Percentiles rank a stretch among this genome's conserved stretches.
These are phyloP conservation scores for Pichia membranifaciens DNA, from an alignment of 805 yeast species.

Conservation along the genomic window DNA sequence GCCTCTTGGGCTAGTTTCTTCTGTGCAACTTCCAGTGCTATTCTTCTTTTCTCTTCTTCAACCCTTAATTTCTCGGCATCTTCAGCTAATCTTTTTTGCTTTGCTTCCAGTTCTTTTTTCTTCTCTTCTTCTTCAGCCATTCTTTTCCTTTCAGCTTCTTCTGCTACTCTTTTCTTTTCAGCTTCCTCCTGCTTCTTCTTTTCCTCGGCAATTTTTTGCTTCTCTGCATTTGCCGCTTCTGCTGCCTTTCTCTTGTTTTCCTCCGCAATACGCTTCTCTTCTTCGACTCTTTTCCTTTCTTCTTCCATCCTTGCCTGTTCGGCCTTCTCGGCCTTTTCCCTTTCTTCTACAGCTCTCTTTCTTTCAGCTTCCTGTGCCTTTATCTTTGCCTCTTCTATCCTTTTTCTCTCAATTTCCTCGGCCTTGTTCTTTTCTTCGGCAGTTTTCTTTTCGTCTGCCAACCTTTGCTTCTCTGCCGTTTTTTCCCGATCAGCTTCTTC, in stretches of 20 bases:
- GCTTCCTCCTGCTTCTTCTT: not conserved
- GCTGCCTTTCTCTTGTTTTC: not conserved
- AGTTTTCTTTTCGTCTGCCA: not conserved
- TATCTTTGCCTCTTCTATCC: not conserved
- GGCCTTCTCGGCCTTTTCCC: not conserved
- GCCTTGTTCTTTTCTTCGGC: not conserved
- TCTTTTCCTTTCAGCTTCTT: not conserved
- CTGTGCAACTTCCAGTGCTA: no score
- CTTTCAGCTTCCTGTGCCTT: conserved; percentile 1
- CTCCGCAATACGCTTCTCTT: not conserved
- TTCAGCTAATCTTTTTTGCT: not conserved
- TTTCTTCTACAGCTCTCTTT: not conserved
- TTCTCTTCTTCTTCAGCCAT: not conserved
- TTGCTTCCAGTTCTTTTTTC: not conserved
- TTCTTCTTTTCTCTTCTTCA: not conserved
- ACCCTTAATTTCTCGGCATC: not conserved
- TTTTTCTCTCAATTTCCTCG: not conserved
- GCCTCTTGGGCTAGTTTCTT: not conserved
- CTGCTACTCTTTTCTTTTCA: not conserved
- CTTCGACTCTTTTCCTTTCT: not conserved
- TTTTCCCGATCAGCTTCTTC: not conserved
- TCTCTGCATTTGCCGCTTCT: not conserved
- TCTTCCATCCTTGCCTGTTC: not conserved
- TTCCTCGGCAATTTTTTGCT: not conserved
- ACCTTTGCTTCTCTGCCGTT: not conserved